Percentiles rank a stretch among this genome's conserved stretches.
phyloP scores from a whole-genome alignment of 805 yeast species.

The Schwanniomyces polymorphus region DNA sequence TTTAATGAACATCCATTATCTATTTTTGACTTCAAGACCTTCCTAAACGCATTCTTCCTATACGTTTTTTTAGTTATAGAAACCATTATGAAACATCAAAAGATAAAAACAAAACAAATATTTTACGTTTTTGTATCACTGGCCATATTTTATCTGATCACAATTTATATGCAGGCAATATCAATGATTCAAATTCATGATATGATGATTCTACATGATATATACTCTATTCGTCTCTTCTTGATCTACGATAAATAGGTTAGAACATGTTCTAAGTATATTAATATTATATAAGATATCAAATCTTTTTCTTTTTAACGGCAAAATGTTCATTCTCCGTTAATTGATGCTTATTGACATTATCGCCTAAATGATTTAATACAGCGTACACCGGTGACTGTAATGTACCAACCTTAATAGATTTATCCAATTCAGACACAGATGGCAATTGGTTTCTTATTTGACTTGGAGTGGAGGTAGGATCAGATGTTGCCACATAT shows the following conservation, averaged over 20 bases:
- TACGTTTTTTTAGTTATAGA: conserved; percentile 2
- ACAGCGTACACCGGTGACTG: conserved; percentile 8
- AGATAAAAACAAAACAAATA: not conserved
- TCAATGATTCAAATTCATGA: too few species aligned
- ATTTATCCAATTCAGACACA: conserved; percentile 36
- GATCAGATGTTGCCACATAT: not conserved
- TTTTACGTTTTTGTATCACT: not conserved
- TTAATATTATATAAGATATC: not conserved
- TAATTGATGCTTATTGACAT: not conserved
- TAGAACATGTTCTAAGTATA: not conserved
- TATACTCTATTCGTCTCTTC: not conserved
- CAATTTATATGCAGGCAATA: too few species aligned
- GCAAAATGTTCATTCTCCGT: not conserved
- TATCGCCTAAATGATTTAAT: conserved; percentile 2
- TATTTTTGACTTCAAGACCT: conserved; percentile 16
- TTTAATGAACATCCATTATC: conserved; percentile 17
- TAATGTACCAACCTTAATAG: conserved; percentile 15
- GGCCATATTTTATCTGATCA: too few species aligned
- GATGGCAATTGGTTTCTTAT: conserved; percentile 30
- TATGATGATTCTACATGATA: not conserved
- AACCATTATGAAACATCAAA: not conserved
- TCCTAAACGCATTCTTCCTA: conserved; percentile 14
- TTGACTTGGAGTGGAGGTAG: not conserved
- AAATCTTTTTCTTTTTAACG: conserved; percentile 1
- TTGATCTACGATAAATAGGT: not conserved